phyloP scores from a whole-genome alignment of 768 basidiomycete genomes.

The Lentinula boryana region DNA sequence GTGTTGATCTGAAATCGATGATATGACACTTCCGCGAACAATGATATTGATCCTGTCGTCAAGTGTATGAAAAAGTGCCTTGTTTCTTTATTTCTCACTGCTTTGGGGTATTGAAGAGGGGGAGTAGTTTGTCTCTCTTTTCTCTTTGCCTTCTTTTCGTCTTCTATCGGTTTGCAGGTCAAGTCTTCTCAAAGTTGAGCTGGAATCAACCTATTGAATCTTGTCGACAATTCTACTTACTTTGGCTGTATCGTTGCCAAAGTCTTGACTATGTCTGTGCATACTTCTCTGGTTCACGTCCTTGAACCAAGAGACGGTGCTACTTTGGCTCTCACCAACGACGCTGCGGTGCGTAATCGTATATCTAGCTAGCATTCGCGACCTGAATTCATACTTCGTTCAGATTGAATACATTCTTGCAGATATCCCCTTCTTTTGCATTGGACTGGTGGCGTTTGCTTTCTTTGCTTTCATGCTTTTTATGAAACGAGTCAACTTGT shows the following conservation, averaged over 20 bases:
- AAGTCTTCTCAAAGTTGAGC: slow-evolving; percentile 6
- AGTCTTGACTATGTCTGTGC: background rate
- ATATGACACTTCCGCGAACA: background rate
- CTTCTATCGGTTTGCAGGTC: slow-evolving; percentile 4
- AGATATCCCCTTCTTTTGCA: slow-evolving; percentile 62
- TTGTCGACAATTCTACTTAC: background rate
- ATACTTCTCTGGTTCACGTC: background rate
- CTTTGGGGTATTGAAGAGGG: background rate
- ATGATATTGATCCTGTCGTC: slow-evolving; percentile 5
- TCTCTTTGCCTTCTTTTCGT: background rate
- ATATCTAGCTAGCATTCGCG: background rate
- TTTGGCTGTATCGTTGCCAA: background rate
- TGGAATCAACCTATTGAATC: slow-evolving; percentile 1
- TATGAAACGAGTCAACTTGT: slow-evolving; percentile 48
- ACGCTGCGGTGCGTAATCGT: slow-evolving; percentile 34
- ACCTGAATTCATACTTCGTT: background rate
- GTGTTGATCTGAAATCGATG: too few species aligned
- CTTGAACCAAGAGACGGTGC: slow-evolving; percentile 11
- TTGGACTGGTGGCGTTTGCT: slow-evolving; percentile 61
- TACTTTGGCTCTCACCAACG: slow-evolving; percentile 28
- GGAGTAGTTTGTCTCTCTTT: background rate
- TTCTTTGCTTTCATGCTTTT: slow-evolving; percentile 51
- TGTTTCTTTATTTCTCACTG: background rate
- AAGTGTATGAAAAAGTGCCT: background rate
- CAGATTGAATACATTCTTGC: slow-evolving; percentile 53